Evolutionary conservation across 1,139 yeast species (phyloP), one percentile per base, ranked within the genome.

Genomic region (Diutina siamensis): DNA sequence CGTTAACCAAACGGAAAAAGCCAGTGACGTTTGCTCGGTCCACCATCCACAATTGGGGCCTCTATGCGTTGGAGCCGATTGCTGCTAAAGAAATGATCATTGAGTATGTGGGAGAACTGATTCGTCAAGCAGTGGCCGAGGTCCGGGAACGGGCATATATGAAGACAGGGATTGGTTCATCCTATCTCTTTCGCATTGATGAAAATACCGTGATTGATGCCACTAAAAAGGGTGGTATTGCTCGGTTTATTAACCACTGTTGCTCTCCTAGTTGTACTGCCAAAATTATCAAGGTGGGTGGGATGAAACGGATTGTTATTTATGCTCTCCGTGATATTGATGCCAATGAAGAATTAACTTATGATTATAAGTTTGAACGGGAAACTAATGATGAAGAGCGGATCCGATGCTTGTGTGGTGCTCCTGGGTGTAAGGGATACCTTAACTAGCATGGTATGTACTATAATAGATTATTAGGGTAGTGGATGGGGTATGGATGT

Each of bases 201-300:
- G 96, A 89, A 57, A 83, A 86, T 53, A 86, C 95, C 0, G 97
- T 94, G 7, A 84, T 94, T 48, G 99, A 94, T 65, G 98, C 99
- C 2, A 92, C 98, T 1, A 89, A 89, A 58, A 85, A 83, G 52
- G 99, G 99, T 35, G 97, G 97, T 3, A 88, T 89, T 55, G 98
- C 98, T 0, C 67, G 96, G 51, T 92, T 94, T 57, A 92, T 92
- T 60, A 92, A 94, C 58, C 99, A 94, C 62, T 87, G 97, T 60
- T 92, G 98, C 65, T 85, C 83, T 49, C 99, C 99, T 2, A 88
- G 95, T 54, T 92, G 98, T 64, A 88, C 95, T 0, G 97, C 98
- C 2, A 92, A 89, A 60, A 88, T 92, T 59, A 89, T 92, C 58
- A 88, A 88, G 59, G 97, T 88, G 34, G 97, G 87, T 51, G 97